These are phyloP conservation scores for Auricularia heimuer DNA, from an alignment of 768 basidiomycete genomes.

Conservation along the genomic window DNA sequence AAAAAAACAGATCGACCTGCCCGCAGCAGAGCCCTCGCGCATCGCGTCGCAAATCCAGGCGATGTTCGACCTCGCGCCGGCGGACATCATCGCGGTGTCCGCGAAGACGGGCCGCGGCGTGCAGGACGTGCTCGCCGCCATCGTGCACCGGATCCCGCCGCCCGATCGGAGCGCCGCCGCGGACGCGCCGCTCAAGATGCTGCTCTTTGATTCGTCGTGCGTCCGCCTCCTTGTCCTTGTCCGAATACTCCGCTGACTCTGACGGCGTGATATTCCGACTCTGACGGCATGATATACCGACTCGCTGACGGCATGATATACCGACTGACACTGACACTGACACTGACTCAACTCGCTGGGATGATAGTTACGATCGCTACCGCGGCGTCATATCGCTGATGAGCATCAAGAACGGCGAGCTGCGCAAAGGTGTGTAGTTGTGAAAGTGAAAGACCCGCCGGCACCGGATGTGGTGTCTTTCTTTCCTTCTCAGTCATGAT, in stretches of 20 bases:
- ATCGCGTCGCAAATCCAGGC: constrained; percentile 74
- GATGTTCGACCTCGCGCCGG: constrained; percentile 70
- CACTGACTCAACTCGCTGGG: background rate
- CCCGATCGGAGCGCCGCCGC: constrained; percentile 40
- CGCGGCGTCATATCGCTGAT: constrained; percentile 92
- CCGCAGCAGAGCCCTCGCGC: constrained; percentile 74
- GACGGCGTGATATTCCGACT: too few species aligned
- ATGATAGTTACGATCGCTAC: constrained; percentile 79
- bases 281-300: too few species aligned
- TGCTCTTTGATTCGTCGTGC: constrained; percentile 90
- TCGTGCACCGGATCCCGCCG: constrained; percentile 77
- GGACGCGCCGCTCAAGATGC: constrained; percentile 58
- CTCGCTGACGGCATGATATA: too few species aligned
- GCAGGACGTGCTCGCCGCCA: constrained; percentile 63
- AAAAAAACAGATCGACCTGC: constrained; percentile 69
- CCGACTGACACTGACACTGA: too few species aligned
- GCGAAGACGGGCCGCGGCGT: constrained; percentile 91
- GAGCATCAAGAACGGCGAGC: constrained; percentile 65
- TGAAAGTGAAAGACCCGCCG: too few species aligned
- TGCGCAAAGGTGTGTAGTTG: constrained; percentile 58
- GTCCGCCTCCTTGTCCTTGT: constrained; percentile 10
- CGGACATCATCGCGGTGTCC: constrained; percentile 68
- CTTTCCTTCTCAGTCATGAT: background rate
- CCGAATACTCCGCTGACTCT: too few species aligned
- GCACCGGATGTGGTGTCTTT: too few species aligned